phyloP scores from a whole-genome alignment of 805 yeast species.

The Ogataea methylovora region DNA sequence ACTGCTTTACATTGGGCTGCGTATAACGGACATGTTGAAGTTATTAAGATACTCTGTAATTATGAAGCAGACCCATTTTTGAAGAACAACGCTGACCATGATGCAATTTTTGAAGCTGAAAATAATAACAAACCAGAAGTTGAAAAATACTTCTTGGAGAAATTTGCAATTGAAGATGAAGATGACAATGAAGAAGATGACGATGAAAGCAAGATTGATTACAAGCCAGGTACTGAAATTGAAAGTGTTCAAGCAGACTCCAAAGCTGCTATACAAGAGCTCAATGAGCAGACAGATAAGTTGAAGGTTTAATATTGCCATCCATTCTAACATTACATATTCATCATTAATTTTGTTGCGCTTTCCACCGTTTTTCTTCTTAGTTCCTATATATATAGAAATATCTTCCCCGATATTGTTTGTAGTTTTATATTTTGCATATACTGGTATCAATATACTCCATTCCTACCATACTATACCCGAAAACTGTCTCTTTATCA shows the following conservation, averaged over 20 bases:
- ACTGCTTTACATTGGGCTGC: slow-evolving; percentile 98
- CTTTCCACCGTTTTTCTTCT: too few species aligned
- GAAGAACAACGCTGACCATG: slow-evolving; percentile 72
- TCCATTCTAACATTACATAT: too few species aligned
- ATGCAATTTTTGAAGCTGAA: slow-evolving; percentile 86
- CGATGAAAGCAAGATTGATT: slow-evolving; percentile 28
- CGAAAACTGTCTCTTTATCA: too few species aligned
- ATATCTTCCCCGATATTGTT: too few species aligned
- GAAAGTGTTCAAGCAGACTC: slow-evolving; percentile 41
- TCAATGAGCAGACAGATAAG: slow-evolving; percentile 20
- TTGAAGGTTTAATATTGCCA: slow-evolving; percentile 21
- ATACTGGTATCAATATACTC: too few species aligned
- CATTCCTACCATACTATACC: too few species aligned
- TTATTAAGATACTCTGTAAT: slow-evolving; percentile 66
- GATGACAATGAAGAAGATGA: slow-evolving; percentile 31
- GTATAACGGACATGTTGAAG: slow-evolving; percentile 71
- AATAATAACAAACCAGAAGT: slow-evolving; percentile 66
- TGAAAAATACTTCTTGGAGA: slow-evolving; percentile 67
- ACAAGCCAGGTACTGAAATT: slow-evolving; percentile 44
- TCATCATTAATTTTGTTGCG: too few species aligned
- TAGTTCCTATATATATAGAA: too few species aligned
- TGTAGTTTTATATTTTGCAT: too few species aligned
- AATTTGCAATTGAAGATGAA: slow-evolving; percentile 62
- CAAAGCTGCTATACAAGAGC: slow-evolving; percentile 29
- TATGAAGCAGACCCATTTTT: slow-evolving; percentile 76